Evolutionary conservation across 768 basidiomycete species (phyloP).

Genomic region (Leccinum aurantiacum): DNA sequence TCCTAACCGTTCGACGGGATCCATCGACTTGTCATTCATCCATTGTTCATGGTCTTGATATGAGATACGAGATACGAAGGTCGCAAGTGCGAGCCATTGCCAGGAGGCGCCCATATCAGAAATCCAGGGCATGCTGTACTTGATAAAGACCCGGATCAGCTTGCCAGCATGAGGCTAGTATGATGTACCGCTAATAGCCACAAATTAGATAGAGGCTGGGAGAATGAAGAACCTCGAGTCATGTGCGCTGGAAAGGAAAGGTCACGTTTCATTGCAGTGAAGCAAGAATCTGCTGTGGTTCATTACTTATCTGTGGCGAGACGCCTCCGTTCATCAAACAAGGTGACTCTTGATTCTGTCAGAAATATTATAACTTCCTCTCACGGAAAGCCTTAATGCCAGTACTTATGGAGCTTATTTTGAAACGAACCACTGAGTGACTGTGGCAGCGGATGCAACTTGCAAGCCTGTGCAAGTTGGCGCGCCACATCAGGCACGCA

Average conservation of each 20-base stretch:
- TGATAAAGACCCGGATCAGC: background rate
- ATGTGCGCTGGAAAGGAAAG: slow-evolving; percentile 1
- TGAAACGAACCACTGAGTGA: slow-evolving; percentile 19
- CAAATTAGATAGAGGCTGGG: background rate
- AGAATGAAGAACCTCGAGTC: slow-evolving; percentile 1
- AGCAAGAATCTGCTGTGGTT: background rate
- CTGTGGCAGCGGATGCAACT: background rate
- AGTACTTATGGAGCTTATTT: background rate
- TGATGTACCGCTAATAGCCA: background rate
- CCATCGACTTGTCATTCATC: background rate
- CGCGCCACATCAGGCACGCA: slow-evolving; percentile 17
- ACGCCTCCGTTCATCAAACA: slow-evolving; percentile 9
- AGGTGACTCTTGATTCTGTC: slow-evolving; percentile 6
- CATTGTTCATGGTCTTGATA: background rate
- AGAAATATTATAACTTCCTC: slow-evolving; percentile 1
- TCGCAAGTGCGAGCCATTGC: background rate
- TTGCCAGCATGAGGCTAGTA: slow-evolving; percentile 2
- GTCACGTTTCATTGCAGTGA: slow-evolving; percentile 5
- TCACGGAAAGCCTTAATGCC: background rate
- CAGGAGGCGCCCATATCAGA: background rate
- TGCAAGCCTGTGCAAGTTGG: background rate
- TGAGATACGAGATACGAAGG: slow-evolving; percentile 3
- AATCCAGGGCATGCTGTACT: slow-evolving; percentile 18
- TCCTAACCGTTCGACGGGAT: slow-evolving; percentile 4
- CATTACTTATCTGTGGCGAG: slow-evolving; percentile 15